Evolutionary conservation across 345 rosid species (phyloP), one percentile per base, ranked within the genome.

Genomic region (Lepidium aucheri): DNA sequence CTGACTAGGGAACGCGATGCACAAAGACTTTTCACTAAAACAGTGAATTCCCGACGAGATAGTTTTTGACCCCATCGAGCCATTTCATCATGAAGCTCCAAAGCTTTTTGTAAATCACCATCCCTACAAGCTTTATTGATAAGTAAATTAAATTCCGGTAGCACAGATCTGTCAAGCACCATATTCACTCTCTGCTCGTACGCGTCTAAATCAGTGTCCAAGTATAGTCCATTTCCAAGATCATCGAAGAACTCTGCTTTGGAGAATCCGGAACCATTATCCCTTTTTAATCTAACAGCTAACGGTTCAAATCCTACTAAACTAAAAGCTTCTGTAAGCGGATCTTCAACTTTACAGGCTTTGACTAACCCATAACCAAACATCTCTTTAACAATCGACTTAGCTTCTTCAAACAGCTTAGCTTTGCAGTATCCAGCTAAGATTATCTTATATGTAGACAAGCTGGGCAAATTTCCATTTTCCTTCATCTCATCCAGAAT

Each of bases 371-470:
- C 83, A 64, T 26, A 64, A n/a, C 73, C 65, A 49, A 38, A 71
- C 96, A 91, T 88, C 77, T 81, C 72, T 6, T 36, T 65, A 15
- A 88, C 80, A 16, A 72, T 65, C 69, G 18, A 45, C 73, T 75
- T 86, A 33, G 76, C 86, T 74, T 81, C 86, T 57, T 85, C 86
- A 75, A 91, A 88, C 67, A 26, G 30, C 30, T 6, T 26, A 53
- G 63, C 88, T 75, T 79, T 85, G 75, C 88, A 86, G 75, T 82
- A 88, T 22, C 95, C 92, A 18, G 90, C 85, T 50, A 89, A 53
- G 55, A 88, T 81, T 66, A 82, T 61, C 75, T 60, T 74, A 75
- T 63, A 84, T 60, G 85, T 85, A 18, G 83, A 73, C 41, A 75
- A 70, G 68, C 78, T 46, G 0, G 77, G 85, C 32, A 56, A 20